These are phyloP conservation scores for Yamadazyma dushanensis DNA, from an alignment of 1,139 yeast genomes.

Conservation along the genomic window DNA sequence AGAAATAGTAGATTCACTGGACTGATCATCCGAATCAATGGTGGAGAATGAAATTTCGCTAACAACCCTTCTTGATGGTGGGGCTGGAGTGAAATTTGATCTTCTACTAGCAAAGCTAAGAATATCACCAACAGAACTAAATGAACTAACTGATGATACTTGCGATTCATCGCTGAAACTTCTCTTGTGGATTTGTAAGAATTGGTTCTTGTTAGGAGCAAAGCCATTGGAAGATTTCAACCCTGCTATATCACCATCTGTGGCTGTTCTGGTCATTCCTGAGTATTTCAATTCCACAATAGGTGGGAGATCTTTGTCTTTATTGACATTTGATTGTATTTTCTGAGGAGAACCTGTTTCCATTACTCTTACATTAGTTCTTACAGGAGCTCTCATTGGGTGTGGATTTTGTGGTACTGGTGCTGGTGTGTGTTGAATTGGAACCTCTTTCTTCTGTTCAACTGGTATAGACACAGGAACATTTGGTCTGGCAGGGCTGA, in stretches of 20 bases:
- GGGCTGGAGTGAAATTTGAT: background rate
- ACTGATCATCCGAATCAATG: constrained; percentile 6
- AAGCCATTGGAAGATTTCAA: constrained; percentile 17
- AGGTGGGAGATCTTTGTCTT: constrained; percentile 13
- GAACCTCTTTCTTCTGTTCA: constrained; percentile 1
- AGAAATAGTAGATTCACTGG: constrained; percentile 12
- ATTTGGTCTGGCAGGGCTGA: background rate
- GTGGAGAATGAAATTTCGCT: constrained; percentile 9
- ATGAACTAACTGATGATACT: constrained; percentile 40
- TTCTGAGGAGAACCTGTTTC: constrained; percentile 4
- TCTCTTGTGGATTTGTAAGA: constrained; percentile 27
- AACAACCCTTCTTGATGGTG: constrained; percentile 7
- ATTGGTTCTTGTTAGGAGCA: constrained; percentile 6
- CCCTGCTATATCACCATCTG: constrained; percentile 14
- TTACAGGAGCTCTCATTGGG: constrained; percentile 9
- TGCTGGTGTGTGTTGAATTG: too few relatives aligned
- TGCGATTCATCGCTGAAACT: constrained; percentile 41
- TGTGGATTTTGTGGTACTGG: too few relatives aligned
- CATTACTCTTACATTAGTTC: constrained; percentile 8
- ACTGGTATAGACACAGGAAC: constrained; percentile 8
- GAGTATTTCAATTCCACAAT: constrained; percentile 8
- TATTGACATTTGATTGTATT: background rate
- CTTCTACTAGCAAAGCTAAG: constrained; percentile 20
- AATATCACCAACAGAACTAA: constrained; percentile 37
- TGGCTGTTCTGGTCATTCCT: constrained; percentile 14